Conservation (phyloP, 2,329 filamentous ascomycete genomes). For the Trichoderma asperellum region DNA sequence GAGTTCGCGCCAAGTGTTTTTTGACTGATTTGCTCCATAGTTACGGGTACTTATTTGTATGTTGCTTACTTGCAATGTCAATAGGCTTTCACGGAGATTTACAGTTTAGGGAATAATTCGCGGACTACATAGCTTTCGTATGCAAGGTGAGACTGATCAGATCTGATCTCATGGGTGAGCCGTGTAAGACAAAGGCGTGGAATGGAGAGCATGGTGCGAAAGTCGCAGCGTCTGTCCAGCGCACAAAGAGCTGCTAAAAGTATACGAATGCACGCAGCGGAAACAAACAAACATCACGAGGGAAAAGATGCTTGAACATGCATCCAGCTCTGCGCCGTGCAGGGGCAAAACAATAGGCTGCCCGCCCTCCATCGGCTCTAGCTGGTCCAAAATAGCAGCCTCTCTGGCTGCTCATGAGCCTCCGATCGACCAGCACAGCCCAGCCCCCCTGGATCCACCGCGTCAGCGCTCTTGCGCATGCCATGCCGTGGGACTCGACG, state of each 20-base stretch:
- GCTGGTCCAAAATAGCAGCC: conserved; percentile 4
- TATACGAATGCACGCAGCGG: not conserved
- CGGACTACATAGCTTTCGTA: not conserved
- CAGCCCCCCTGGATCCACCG: conserved; percentile 23
- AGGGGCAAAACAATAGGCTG: not conserved
- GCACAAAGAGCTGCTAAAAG: not conserved
- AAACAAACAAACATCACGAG: not conserved
- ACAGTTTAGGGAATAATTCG: not conserved
- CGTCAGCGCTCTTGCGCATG: conserved; percentile 19
- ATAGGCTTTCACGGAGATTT: not conserved
- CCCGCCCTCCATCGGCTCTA: not conserved
- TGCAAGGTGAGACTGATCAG: not conserved
- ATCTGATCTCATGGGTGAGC: not conserved
- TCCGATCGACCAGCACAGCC: conserved; percentile 27
- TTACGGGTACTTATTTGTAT: not conserved
- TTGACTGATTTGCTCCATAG: not conserved
- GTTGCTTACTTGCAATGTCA: not conserved
- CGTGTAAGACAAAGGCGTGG: not conserved
- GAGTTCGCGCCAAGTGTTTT: not conserved
- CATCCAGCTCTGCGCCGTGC: not conserved
- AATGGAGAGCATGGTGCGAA: conserved; percentile 1
- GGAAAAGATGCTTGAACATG: not conserved
- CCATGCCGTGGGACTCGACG: not conserved
- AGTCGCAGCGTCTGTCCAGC: not conserved
- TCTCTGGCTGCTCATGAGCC: not conserved